Evolutionary conservation across 306 rosid species (phyloP), one percentile per base, ranked within the genome.

Genomic region (Inga laurina): DNA sequence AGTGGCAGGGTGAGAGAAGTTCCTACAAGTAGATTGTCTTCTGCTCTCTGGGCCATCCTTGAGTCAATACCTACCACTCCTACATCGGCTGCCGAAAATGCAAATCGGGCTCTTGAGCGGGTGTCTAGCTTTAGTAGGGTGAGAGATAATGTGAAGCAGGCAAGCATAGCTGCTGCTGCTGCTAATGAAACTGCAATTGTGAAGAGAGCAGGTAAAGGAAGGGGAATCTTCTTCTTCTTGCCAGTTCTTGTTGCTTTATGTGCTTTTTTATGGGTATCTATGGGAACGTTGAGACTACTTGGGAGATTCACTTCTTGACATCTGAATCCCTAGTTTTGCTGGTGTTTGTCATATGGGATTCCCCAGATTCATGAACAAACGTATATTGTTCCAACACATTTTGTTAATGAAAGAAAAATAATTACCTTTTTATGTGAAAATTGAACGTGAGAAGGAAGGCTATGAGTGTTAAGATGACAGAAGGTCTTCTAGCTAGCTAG

Each of bases 51-150:
- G 99, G 86, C 97, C 22, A 92, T 96, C 85, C 94, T 96, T 74
- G 99, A 96, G 84, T 91, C 99, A 32, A 93, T 96, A 89, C 99
- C 99, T 44, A 91, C 99, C 37, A 93, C 92, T 82, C 99, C 98
- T 65, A 98, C 99, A 73, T 93, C 98, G 74, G 99, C 99, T 32
- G 90, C 98, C 0, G 99, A 96, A 78, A 90, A 82, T 70, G 88
- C 88, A 80, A 88, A 84, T 77, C 94, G 91, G 13, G 93, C 98
- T 14, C 86, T 94, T 79, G 92, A 77, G 80, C 84, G 93, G 73
- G n/a, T n/a, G n/a, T n/a, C n/a, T n/a, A n/a, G n/a, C n/a, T n/a
- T n/a, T n/a, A n/a, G 97, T 81, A 84, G 92, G 88, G 22, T 88
- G 85, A 90, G 86, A 89, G 49, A 84, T 12, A 85, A 78, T 49